Conservation (phyloP, 2,329 filamentous ascomycete species). For the Verticillium isaacii region DNA sequence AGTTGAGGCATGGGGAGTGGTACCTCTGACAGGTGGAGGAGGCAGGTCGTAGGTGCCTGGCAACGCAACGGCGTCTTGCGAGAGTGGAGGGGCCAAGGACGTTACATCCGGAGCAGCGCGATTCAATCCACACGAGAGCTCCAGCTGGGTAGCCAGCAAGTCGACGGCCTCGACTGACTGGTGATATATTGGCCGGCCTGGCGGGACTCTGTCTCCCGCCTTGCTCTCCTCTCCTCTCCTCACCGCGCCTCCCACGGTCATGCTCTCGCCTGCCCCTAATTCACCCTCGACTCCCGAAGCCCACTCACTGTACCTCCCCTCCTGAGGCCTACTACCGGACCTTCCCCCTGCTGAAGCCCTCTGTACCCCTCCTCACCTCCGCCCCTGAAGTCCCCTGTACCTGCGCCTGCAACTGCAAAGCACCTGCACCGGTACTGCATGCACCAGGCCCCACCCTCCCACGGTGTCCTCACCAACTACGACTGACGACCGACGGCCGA, state of each 20-base stretch:
- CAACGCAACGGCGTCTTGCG: no score
- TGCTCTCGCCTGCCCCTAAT: not conserved
- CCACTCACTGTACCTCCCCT: no score
- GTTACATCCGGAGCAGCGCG: not conserved
- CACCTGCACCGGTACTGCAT: not conserved
- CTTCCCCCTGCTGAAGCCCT: not conserved
- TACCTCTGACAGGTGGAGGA: no score
- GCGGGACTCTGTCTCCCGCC: not conserved
- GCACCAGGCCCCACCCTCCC: not conserved
- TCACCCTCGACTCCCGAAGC: no score
- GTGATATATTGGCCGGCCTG: not conserved
- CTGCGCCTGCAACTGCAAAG: not conserved
- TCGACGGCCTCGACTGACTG: not conserved
- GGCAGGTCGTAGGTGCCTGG: no score
- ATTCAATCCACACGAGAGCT: no score
- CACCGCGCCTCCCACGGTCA: not conserved
- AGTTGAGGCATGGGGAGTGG: no score
- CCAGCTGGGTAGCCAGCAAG: no score
- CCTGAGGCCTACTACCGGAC: not conserved
- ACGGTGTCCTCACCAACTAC: not conserved
- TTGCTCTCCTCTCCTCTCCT: not conserved
- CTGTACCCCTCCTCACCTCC: not conserved
- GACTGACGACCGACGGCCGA: not conserved
- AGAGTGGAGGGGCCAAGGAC: not conserved
- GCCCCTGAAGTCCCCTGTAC: not conserved